Evolutionary conservation across 164 flowering plant genomes (phyloP).

Genomic region (Vitis labrusca): DNA sequence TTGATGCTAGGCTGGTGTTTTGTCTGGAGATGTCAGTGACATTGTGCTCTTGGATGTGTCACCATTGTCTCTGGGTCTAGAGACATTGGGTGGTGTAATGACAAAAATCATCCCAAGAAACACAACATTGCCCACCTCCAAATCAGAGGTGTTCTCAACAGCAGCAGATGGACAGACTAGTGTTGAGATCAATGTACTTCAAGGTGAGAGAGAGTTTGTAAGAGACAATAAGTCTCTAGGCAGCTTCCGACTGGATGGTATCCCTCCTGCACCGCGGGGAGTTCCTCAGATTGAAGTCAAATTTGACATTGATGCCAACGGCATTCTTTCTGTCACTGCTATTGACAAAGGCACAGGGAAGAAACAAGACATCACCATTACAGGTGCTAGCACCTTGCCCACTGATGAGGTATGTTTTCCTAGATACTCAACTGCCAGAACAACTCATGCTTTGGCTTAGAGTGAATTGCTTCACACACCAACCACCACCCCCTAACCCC

Average conservation of each 20-base stretch:
- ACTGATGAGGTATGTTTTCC: conserved; percentile 44
- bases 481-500: neutral
- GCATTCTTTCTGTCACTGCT: conserved; percentile 52
- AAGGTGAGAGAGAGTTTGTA: conserved; percentile 45
- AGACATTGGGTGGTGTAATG: conserved; percentile 42
- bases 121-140: conserved; percentile 40
- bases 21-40: conserved; percentile 41
- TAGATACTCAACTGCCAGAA: neutral
- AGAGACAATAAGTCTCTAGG: conserved; percentile 42
- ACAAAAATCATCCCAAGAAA: conserved; percentile 39
- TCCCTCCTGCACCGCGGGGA: conserved; percentile 36
- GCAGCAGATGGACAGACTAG: conserved; percentile 47
- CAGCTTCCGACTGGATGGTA: conserved; percentile 43
- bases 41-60: conserved; percentile 41
- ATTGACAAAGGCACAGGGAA: conserved; percentile 58
- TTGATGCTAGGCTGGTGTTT: conserved; percentile 31
- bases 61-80: conserved; percentile 36
- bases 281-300: conserved; percentile 14
- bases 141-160: conserved; percentile 45
- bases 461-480: neutral
- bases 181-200: conserved; percentile 43
- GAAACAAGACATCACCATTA: conserved; percentile 60
- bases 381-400: conserved; percentile 64
- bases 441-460: neutral
- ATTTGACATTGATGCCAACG: too few relatives aligned